Conservation (phyloP, 495 filamentous ascomycete species). For the Lasiosphaeriaceae sp. region DNA sequence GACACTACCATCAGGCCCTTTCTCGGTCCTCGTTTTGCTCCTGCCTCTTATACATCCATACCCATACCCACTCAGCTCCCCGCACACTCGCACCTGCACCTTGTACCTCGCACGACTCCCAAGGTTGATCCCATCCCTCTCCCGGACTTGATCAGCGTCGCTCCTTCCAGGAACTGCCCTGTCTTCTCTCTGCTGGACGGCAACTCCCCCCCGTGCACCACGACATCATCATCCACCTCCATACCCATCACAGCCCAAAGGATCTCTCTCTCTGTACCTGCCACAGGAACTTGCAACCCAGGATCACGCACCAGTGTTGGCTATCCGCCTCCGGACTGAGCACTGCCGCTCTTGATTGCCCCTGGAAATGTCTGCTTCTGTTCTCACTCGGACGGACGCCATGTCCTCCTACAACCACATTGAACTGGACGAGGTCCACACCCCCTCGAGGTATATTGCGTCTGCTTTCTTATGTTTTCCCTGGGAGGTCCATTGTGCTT, state of each 20-base stretch:
- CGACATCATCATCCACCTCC: constrained; percentile 13
- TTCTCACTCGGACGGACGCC: constrained; percentile 40
- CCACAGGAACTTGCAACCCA: constrained; percentile 17
- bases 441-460: constrained; percentile 50
- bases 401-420: constrained; percentile 47
- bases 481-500: constrained; percentile 34
- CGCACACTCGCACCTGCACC: neutral
- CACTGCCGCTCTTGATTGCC: constrained; percentile 17
- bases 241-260: constrained; percentile 15
- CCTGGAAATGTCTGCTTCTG: constrained; percentile 41
- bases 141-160: constrained; percentile 10
- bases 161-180: constrained; percentile 11
- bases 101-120: neutral
- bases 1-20: constrained; percentile 6
- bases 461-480: constrained; percentile 27
- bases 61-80: neutral
- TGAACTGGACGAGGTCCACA: constrained; percentile 51
- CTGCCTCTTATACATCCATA: constrained; percentile 15
- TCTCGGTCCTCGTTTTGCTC: constrained; percentile 5
- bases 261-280: constrained; percentile 19
- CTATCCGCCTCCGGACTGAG: constrained; percentile 15
- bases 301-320: constrained; percentile 17
- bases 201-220: constrained; percentile 11
- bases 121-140: constrained; percentile 4
- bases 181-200: constrained; percentile 20